phyloP scores from a whole-genome alignment of 177 flowering plant species.

The Telopea speciosissima region DNA sequence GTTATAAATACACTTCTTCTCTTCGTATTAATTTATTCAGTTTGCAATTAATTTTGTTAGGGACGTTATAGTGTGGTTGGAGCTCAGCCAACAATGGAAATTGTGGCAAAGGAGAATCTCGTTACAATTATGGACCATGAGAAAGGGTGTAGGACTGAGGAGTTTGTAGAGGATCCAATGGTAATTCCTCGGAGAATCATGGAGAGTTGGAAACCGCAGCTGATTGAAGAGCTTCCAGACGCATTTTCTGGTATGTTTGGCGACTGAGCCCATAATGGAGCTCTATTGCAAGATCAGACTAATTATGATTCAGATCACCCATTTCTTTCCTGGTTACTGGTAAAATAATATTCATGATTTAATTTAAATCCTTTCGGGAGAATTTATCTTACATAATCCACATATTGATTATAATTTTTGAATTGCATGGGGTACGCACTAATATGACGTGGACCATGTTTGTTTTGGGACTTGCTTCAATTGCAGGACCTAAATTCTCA shows the following conservation, averaged over 20 bases:
- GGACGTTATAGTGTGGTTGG: slow-evolving; percentile 87
- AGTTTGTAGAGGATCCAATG: slow-evolving; percentile 76
- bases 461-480: neutral
- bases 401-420: neutral
- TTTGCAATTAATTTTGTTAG: slow-evolving; percentile 29
- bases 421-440: neutral
- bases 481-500: neutral
- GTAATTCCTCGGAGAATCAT: slow-evolving; percentile 52
- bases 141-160: slow-evolving; percentile 51
- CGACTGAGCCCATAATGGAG: neutral
- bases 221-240: slow-evolving; percentile 66
- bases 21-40: neutral
- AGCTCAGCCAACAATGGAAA: slow-evolving; percentile 78
- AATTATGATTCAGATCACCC: neutral
- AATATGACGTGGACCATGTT: neutral
- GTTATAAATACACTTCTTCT: neutral
- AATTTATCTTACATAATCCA: neutral
- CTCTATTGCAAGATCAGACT: neutral
- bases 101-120: slow-evolving; percentile 70
- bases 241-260: slow-evolving; percentile 12
- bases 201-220: slow-evolving; percentile 70
- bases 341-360: neutral
- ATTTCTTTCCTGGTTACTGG: neutral
- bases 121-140: slow-evolving; percentile 70
- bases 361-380: neutral